Evolutionary conservation across 768 basidiomycete species (phyloP).

Genomic region (Tulasnella sp.): DNA sequence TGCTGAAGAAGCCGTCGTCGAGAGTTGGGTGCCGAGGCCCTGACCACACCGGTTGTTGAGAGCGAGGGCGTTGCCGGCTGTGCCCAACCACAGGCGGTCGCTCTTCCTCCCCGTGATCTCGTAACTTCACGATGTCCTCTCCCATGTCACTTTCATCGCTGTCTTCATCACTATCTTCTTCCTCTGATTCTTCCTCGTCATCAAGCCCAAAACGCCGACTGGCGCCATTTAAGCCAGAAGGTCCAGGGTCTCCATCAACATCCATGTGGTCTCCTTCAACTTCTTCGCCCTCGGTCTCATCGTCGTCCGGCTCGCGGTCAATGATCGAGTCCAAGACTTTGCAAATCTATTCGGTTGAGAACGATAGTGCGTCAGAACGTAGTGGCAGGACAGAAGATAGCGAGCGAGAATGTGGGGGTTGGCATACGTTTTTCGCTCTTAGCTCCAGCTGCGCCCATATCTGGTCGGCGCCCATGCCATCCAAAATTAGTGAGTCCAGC

Average conservation of each 20-base stretch:
- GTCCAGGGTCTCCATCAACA: background rate
- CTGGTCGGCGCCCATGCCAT: conserved; percentile 77
- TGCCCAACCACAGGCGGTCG: background rate
- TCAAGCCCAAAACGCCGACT: background rate
- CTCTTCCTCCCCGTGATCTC: conserved; percentile 25
- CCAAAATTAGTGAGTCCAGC: conserved; percentile 60
- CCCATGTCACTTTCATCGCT: conserved; percentile 28
- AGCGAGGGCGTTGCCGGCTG: background rate
- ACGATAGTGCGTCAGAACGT: background rate
- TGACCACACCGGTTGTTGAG: background rate
- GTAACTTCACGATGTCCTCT: conserved; percentile 28
- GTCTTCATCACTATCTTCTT: conserved; percentile 28
- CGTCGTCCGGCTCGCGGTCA: conserved; percentile 27
- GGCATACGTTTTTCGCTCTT: conserved; percentile 49
- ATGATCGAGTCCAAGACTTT: conserved; percentile 53
- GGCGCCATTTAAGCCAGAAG: background rate
- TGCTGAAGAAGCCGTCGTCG: conserved; percentile 86
- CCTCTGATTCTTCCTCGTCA: conserved; percentile 30
- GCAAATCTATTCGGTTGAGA: conserved; percentile 31
- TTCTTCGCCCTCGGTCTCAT: conserved; percentile 24
- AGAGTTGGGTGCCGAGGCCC: conserved; percentile 43
- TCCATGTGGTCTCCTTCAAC: conserved; percentile 24
- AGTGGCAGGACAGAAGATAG: background rate
- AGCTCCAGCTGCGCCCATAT: conserved; percentile 94
- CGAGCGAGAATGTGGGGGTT: background rate